Evolutionary conservation across 148 eudicot species (phyloP).

Genomic region (Heliamphora exappendiculata): DNA sequence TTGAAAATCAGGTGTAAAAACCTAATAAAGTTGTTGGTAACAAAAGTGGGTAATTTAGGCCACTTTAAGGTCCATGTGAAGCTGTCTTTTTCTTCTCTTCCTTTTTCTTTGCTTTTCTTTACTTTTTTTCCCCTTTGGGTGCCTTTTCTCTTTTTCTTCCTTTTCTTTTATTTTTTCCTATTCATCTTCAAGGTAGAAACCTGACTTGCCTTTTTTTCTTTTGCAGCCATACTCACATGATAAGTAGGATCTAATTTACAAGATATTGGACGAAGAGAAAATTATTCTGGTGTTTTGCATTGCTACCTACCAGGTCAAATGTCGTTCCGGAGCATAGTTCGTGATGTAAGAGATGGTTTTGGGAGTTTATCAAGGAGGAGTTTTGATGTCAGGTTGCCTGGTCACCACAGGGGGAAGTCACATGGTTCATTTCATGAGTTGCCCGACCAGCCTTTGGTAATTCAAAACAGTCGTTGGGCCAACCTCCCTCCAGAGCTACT

Average conservation of each 20-base stretch:
- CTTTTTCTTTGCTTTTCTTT: constrained; percentile 13
- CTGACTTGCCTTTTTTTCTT: constrained; percentile 10
- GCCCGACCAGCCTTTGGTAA: constrained; percentile 33
- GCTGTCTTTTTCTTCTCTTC: constrained; percentile 17
- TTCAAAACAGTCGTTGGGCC: constrained; percentile 51
- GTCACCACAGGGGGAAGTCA: constrained; percentile 45
- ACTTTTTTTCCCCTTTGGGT: background rate
- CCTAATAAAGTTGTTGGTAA: background rate
- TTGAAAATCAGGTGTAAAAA: background rate
- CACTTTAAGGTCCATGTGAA: constrained; percentile 23
- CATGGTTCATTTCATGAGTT: constrained; percentile 41
- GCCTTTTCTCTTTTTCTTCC: constrained; percentile 1
- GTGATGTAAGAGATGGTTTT: constrained; percentile 48
- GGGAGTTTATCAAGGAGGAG: constrained; percentile 49
- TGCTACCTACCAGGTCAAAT: constrained; percentile 12
- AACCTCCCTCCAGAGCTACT: constrained; percentile 54
- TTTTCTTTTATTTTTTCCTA: background rate
- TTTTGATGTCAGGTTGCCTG: constrained; percentile 38
- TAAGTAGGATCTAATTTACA: constrained; percentile 12
- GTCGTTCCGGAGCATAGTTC: constrained; percentile 57
- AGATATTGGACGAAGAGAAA: background rate
- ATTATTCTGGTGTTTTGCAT: background rate
- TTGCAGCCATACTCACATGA: constrained; percentile 19
- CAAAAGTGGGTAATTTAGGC: constrained; percentile 9
- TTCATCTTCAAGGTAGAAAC: background rate